Evolutionary conservation across 441 rosid species (phyloP), one percentile per base, ranked within the genome.

Genomic region (Gossypium gossypioides): DNA sequence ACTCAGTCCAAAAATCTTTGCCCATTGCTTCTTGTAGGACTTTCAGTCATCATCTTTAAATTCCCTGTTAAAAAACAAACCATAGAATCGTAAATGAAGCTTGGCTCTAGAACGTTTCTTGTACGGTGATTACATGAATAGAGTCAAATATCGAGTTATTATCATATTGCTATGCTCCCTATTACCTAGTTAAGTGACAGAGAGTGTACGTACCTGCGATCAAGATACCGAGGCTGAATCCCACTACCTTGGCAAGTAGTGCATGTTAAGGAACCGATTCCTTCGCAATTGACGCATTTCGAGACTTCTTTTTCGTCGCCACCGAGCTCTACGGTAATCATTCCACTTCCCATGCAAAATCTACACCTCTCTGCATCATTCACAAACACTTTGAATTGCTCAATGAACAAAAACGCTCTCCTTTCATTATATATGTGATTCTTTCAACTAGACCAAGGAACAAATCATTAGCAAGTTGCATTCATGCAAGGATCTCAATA

Each of bases 141-240:
- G 15, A 57, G 34, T 57, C 32, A 10, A 57, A 24, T 55, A 3
- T 21, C 59, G 19, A 51, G 8, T 19, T 18, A 19, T 63, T 19
- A 13, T 18, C 3, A 40, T 50, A 19, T 40, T 9, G 2, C 12
- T 40, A 19, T 19, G 27, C 1, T 42, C 32, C 32, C 19, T 8
- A 16, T 24, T 15, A 32, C 48, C 25, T n/a, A 62, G 42, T 37
- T 62, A 37, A 37, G 10, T 37, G 42, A 37, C 42, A 37, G 42
- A 37, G 42, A 48, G 19, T n/a, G 7, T 16, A 52, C 21, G 19
- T 80, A 91, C 96, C 97, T 90, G 85, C 98, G 92, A 77, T 93
- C 97, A 48, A 91, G 97, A 85, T 90, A 93, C n/a, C 98, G 89
- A 40, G 97, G 98, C 80, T 94, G 97, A 84, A 91, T 89, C 63